phyloP scores from a whole-genome alignment of 2,329 filamentous ascomycete genomes.

The Ophiocordyceps robertsii region DNA sequence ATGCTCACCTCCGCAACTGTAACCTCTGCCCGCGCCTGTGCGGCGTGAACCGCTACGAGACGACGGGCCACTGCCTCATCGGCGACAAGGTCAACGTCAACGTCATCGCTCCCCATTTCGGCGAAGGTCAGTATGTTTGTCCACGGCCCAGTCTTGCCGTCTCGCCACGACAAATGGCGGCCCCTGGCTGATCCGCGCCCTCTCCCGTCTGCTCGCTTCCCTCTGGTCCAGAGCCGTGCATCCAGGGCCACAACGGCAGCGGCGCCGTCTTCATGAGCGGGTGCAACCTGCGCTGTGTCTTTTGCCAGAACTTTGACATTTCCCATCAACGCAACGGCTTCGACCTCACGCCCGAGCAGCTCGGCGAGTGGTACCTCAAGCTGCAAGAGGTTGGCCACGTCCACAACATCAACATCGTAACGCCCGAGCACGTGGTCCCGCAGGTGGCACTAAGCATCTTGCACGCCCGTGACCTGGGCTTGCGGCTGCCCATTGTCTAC shows the following conservation, averaged over 20 bases:
- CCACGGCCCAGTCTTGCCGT: no score
- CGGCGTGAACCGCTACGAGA: constrained; percentile 69
- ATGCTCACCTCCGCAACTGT: constrained; percentile 63
- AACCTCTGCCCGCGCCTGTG: constrained; percentile 71
- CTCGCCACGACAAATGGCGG: not conserved
- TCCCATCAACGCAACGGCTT: constrained; percentile 70
- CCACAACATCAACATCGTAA: constrained; percentile 86
- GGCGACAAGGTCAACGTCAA: constrained; percentile 67
- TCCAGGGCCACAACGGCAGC: constrained; percentile 70
- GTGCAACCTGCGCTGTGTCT: constrained; percentile 60
- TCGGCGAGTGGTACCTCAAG: constrained; percentile 74
- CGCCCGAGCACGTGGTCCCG: constrained; percentile 75
- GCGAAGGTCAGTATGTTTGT: constrained; percentile 42
- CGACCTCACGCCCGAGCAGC: constrained; percentile 63
- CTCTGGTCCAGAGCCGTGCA: constrained; percentile 50
- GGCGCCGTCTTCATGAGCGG: constrained; percentile 74
- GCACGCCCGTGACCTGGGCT: constrained; percentile 54
- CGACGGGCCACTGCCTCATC: constrained; percentile 65
- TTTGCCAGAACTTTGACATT: constrained; percentile 76
- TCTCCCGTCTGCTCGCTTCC: not conserved
- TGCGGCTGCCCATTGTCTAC: constrained; percentile 66
- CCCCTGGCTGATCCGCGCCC: not conserved
- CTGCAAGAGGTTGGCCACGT: constrained; percentile 65
- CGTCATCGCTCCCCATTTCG: constrained; percentile 75
- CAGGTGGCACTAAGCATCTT: constrained; percentile 69